These are phyloP conservation scores for Cupressus sempervirens DNA, from an alignment of 75 land plant genomes.

Conservation along the genomic window DNA sequence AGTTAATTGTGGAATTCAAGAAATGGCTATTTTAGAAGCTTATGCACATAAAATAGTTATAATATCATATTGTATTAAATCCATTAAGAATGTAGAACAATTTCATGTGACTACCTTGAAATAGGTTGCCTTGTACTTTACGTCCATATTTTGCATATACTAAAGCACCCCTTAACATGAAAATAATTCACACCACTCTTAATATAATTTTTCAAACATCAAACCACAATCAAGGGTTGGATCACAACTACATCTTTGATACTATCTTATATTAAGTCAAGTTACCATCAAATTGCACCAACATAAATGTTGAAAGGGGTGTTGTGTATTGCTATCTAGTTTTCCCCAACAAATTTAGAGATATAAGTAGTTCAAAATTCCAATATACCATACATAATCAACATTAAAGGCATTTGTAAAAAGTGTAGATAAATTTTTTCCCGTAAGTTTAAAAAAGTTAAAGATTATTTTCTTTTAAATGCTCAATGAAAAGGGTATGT, in stretches of 20 bases:
- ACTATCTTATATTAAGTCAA: not conserved
- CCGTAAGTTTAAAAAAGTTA: not conserved
- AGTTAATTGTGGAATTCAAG: no score
- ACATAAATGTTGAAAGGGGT: no score
- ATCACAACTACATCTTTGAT: not conserved
- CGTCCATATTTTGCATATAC: not conserved
- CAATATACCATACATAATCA: not conserved
- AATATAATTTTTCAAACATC: not conserved
- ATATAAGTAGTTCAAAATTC: not conserved
- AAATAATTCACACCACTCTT: not conserved
- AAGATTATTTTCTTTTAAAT: no score
- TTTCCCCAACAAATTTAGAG: not conserved
- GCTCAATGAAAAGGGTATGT: no score
- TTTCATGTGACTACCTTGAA: not conserved
- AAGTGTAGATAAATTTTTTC: not conserved
- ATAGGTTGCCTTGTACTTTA: not conserved
- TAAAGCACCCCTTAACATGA: not conserved
- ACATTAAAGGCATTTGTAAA: not conserved
- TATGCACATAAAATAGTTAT: no score
- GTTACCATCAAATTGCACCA: not conserved
- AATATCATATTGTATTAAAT: no score
- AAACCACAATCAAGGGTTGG: not conserved
- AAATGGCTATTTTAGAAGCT: no score
- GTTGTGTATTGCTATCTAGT: not conserved
- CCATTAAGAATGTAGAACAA: no score